phyloP scores from a whole-genome alignment of 306 rosid genomes.

The Quercus variabilis region DNA sequence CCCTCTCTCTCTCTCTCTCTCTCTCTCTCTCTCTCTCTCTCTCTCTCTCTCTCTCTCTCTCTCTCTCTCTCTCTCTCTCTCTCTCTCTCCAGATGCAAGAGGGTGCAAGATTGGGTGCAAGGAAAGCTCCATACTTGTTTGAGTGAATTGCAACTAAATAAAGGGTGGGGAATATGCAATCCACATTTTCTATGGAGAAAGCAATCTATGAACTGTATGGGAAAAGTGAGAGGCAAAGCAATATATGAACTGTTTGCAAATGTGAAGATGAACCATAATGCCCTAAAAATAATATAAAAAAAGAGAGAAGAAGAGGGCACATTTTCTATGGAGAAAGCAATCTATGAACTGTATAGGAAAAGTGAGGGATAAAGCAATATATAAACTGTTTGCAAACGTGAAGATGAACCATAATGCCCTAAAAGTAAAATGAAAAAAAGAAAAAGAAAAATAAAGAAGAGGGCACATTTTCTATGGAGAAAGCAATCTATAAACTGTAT shows the following conservation, averaged over 20 bases:
- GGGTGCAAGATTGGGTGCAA: slow-evolving; percentile 42
- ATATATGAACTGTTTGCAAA: slow-evolving; percentile 6
- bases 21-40: slow-evolving; percentile 4
- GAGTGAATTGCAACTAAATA: slow-evolving; percentile 66
- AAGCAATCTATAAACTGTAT: slow-evolving; percentile 50
- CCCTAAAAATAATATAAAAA: not conserved
- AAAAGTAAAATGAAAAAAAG: not conserved
- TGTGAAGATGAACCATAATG: not conserved
- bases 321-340: slow-evolving; percentile 61
- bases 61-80: slow-evolving; percentile 10
- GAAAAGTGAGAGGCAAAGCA: slow-evolving; percentile 11
- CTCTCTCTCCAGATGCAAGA: not conserved
- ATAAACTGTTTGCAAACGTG: slow-evolving; percentile 2
- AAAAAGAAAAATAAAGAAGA: not conserved
- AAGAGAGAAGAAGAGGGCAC: not conserved
- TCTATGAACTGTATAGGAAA: slow-evolving; percentile 23
- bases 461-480: slow-evolving; percentile 40
- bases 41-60: no score
- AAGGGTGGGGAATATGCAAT: slow-evolving; percentile 66
- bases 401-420: not conserved
- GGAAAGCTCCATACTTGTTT: slow-evolving; percentile 53
- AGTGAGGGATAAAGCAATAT: slow-evolving; percentile 13
- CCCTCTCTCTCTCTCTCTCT: not conserved
- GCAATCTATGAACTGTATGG: slow-evolving; percentile 44
- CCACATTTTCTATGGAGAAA: slow-evolving; percentile 54